Evolutionary conservation across 1,284 basidiomycete genomes (phyloP), one percentile per base, ranked within the genome.

Genomic region (Microbotryum intermedium): DNA sequence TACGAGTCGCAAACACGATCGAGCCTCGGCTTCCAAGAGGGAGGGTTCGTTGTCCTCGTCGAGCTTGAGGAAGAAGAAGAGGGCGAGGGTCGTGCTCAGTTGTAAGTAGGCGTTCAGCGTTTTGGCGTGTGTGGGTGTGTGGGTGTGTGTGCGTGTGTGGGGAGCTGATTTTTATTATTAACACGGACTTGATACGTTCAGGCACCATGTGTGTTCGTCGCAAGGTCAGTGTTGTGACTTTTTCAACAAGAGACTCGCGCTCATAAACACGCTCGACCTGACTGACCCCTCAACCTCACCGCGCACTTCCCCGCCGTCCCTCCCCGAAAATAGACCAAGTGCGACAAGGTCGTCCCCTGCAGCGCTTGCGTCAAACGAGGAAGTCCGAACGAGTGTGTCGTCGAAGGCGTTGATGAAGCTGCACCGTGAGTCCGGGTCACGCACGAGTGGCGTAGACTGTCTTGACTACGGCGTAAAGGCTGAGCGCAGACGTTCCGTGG

Each of bases 311-410:
- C 34, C 34, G 34, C 34, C 16, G 11, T 39, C 13, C 34, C 10
- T n/a, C n/a, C n/a, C n/a, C n/a, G 11, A 39, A 39, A 39, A 18
- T 18, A 39, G 26, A 54, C 53, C 23, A 54, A 54, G 18, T 54
- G 53, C 44, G 53, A 54, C 53, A 54, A 54, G 20, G 44, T 54
- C 30, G 26, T 53, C 11, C 46, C 44, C 11, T 48, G 53, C 21
- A n/a, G 45, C 8, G 45, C 26, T 10, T 55, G 53, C 21, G 53
- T 47, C 45, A 48, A 34, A 16, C 26, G 45, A 11, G 53, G 53
- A 7, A 30, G 34, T 11, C 44, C 45, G 1, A n/a, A 34, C 9
- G 45, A 21, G 13, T 55, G 53, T 23, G 29, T 47, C n/a, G 46
- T 55, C 1, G 53, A 55, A 47, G 46, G 45, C 6, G 28, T 30